These are phyloP conservation scores for Penicillium manginii DNA, from an alignment of 495 filamentous ascomycete genomes.

Conservation along the genomic window DNA sequence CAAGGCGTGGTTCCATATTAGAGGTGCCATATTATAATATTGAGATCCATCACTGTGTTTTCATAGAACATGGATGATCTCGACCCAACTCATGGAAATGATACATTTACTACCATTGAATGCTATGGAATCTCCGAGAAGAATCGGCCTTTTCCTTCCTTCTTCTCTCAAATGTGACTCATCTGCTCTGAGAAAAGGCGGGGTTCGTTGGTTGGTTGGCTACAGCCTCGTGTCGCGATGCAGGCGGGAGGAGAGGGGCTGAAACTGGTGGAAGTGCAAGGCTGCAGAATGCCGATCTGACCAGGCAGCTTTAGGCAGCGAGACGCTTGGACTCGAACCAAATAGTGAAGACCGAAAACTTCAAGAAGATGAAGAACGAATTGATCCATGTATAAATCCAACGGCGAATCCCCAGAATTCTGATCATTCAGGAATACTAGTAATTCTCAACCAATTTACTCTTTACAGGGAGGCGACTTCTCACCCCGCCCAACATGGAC, in stretches of 20 bases:
- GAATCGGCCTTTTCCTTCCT: neutral
- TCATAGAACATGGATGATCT: neutral
- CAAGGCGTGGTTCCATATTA: constrained; percentile 45
- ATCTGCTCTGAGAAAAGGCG: neutral
- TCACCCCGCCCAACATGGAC: constrained; percentile 1
- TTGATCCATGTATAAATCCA: no score
- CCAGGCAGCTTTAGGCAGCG: neutral
- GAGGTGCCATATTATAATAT: constrained; percentile 33
- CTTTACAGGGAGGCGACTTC: neutral
- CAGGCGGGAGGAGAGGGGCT: neutral
- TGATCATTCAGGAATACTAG: neutral
- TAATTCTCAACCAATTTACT: neutral
- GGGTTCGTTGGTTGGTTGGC: neutral
- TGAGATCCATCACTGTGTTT: neutral
- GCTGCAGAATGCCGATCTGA: neutral
- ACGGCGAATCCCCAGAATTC: no score
- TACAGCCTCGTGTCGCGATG: neutral
- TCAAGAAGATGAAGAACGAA: neutral
- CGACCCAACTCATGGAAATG: neutral
- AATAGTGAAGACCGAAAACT: neutral
- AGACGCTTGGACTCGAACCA: neutral
- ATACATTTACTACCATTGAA: neutral
- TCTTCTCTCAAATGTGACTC: neutral
- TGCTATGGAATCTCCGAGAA: neutral
- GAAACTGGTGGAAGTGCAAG: neutral